Evolutionary conservation across 2,329 filamentous ascomycete species (phyloP).

Genomic region (Aspergillus quadricinctus): DNA sequence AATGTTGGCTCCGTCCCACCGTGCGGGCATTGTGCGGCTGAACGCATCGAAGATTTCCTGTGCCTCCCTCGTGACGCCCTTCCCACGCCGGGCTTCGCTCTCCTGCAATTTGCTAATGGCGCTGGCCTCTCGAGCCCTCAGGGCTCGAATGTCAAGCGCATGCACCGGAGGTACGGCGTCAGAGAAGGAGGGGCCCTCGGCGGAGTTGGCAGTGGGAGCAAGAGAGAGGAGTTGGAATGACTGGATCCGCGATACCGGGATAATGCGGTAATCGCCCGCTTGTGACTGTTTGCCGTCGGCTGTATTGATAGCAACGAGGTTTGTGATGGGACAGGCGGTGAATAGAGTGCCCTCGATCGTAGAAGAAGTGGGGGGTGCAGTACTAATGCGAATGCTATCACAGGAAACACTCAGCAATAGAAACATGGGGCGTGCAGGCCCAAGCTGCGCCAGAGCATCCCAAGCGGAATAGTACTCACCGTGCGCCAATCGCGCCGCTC

Average conservation of each 20-base stretch:
- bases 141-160: constrained; percentile 50
- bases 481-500: constrained; percentile 58
- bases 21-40: constrained; percentile 55
- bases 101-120: constrained; percentile 55
- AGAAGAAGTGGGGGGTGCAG: constrained; percentile 46
- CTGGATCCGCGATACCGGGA: constrained; percentile 57
- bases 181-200: constrained; percentile 41
- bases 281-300: constrained; percentile 34
- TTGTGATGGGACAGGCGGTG: constrained; percentile 57
- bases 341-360: constrained; percentile 60
- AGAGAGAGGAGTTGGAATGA: constrained; percentile 52
- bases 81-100: constrained; percentile 54
- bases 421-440: background rate
- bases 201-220: constrained; percentile 22
- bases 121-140: constrained; percentile 53
- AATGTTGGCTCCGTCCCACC: constrained; percentile 57
- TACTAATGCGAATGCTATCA: constrained; percentile 55
- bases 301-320: constrained; percentile 59
- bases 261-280: constrained; percentile 56
- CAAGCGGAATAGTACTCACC: constrained; percentile 41
- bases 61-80: constrained; percentile 57
- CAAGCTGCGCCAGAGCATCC: background rate
- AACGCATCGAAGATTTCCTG: constrained; percentile 62
- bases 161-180: constrained; percentile 43
- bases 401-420: constrained; percentile 3